Evolutionary conservation across 148 eudicot species (phyloP), one percentile per base, ranked within the genome.

Genomic region (Amaranthus hypochondriacus): DNA sequence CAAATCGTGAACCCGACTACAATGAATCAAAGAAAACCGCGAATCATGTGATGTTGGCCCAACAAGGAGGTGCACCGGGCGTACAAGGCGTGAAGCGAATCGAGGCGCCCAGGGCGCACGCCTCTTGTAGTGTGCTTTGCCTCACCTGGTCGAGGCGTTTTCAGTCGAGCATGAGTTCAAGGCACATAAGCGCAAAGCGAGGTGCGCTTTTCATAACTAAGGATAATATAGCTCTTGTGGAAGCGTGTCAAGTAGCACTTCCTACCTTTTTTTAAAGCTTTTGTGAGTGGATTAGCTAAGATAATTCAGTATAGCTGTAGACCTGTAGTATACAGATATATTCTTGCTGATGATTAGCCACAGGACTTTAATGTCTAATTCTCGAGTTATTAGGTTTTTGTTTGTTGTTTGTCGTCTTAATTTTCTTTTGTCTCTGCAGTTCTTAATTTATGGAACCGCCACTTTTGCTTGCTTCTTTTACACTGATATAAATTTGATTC

Each of bases 401-500:
- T 53, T 68, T 49, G 68, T 68, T 28, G 21, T 69, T 15, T 51
- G 18, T 46, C 48, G 56, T 58, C 57, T 42, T 48, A 50, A 56
- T 43, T 51, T 14, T 11, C 5, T 59, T 43, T 18, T 67, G 12
- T 49, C 15, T 3, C 0, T 66, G n/a, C 7, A 5, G 4, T 14
- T 48, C 7, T 10, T 56, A 46, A 18, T 6, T 66, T 5, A 47
- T 68, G 21, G n/a, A 6, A 5, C 47, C 52, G 10, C 14, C 61
- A 74, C 0, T 56, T 44, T 39, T 44, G 49, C 72, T 60, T 42
- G 57, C 21, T 64, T 49, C 9, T 18, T 49, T 60, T 15, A 57
- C 7, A 7, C 13, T 10, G 18, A 51, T 50, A 58, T 39, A 21
- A 48, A 62, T 51, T 43, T 75, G 71, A 56, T 48, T 68, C 79